phyloP scores from a whole-genome alignment of 176 grass and related monocot genomes.

The Rhynchospora breviuscula region DNA sequence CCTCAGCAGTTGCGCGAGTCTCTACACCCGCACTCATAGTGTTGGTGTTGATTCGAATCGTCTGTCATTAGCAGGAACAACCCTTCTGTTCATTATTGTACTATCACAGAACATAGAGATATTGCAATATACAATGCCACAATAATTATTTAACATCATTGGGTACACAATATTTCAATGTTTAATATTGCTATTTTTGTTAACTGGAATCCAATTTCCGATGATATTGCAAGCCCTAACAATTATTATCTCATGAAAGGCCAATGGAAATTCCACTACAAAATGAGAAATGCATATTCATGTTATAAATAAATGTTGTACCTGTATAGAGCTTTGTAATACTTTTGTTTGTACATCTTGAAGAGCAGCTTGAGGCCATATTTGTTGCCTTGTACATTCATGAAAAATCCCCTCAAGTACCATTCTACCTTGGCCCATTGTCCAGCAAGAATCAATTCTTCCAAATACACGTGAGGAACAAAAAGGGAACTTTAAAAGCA shows the following conservation, averaged over 20 bases:
- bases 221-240: background rate
- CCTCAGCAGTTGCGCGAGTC: too few species aligned
- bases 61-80: too few species aligned
- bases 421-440: constrained; percentile 19
- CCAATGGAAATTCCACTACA: background rate
- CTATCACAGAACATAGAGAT: too few species aligned
- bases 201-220: background rate
- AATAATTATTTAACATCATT: too few species aligned
- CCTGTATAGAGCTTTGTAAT: constrained; percentile 25
- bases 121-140: too few species aligned
- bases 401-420: constrained; percentile 27
- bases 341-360: constrained; percentile 28
- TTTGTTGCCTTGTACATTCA: constrained; percentile 22
- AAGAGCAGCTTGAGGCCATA: constrained; percentile 25
- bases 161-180: background rate
- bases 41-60: too few species aligned
- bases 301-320: background rate
- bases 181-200: background rate
- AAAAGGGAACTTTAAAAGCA: background rate
- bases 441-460: constrained; percentile 22
- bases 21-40: too few species aligned
- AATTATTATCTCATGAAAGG: background rate
- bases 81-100: too few species aligned
- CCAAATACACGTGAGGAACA: constrained; percentile 19
- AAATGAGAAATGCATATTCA: background rate